These are phyloP conservation scores for Backusella liffmaniae DNA, from an alignment of 192 early-diverging fungal species.

Conservation along the genomic window DNA sequence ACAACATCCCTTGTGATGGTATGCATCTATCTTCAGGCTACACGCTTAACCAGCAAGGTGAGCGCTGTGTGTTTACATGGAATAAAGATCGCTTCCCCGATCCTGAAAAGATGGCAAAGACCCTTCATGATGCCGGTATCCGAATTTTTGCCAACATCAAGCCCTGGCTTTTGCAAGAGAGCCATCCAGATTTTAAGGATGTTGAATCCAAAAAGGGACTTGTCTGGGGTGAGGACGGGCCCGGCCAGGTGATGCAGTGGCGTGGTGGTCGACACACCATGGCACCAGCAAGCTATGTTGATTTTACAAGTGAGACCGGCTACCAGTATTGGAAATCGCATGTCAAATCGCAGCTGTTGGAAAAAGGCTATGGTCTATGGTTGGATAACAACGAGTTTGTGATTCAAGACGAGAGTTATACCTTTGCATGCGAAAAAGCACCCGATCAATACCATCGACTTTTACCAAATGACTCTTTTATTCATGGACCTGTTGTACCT, in stretches of 20 bases:
- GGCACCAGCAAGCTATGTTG: conserved; percentile 51
- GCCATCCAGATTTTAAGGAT: conserved; percentile 52
- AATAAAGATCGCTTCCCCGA: conserved; percentile 53
- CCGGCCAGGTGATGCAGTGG: conserved; percentile 49
- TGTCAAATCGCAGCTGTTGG: conserved; percentile 41
- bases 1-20: conserved; percentile 58
- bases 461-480: neutral
- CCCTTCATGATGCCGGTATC: conserved; percentile 43
- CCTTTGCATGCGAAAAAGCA: conserved; percentile 42
- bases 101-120: conserved; percentile 39
- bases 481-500: neutral
- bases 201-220: conserved; percentile 38
- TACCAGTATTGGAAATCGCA: conserved; percentile 53
- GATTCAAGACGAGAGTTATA: conserved; percentile 35
- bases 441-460: neutral
- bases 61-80: conserved; percentile 64
- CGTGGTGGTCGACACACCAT: conserved; percentile 46
- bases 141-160: conserved; percentile 59
- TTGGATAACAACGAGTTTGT: conserved; percentile 59
- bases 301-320: conserved; percentile 49
- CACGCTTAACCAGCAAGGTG: conserved; percentile 42
- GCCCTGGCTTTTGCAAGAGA: conserved; percentile 51
- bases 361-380: conserved; percentile 55
- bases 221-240: conserved; percentile 28
- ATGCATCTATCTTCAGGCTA: conserved; percentile 62